These are phyloP conservation scores for Mortierella sp. DNA, from an alignment of 371 early-diverging fungal genomes.

Conservation along the genomic window DNA sequence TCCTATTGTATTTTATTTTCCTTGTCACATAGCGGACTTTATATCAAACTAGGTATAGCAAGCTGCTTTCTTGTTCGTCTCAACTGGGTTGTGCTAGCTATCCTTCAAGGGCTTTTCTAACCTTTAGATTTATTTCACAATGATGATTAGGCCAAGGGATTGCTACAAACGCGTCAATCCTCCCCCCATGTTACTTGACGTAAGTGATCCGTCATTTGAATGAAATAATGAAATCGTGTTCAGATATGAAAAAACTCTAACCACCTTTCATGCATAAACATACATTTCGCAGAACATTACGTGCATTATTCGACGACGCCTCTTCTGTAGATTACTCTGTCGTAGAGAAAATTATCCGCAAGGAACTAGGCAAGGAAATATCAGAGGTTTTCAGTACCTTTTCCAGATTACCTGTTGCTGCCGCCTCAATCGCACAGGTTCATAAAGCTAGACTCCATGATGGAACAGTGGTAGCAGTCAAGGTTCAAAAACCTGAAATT, in stretches of 20 bases:
- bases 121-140: background rate
- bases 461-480: conserved; percentile 87
- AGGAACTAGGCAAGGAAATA: conserved; percentile 74
- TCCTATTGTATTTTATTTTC: background rate
- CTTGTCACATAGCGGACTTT: conserved; percentile 73
- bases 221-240: background rate
- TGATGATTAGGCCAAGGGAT: conserved; percentile 80
- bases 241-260: background rate
- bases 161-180: conserved; percentile 81
- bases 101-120: conserved; percentile 3
- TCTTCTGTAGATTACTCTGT: conserved; percentile 77
- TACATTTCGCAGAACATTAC: conserved; percentile 62
- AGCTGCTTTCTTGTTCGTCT: too few species aligned
- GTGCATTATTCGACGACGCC: conserved; percentile 86
- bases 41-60: conserved; percentile 84
- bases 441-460: conserved; percentile 85
- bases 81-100: too few species aligned
- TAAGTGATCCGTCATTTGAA: conserved; percentile 15
- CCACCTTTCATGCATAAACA: background rate
- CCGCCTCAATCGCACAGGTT: conserved; percentile 96
- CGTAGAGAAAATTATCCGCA: conserved; percentile 77
- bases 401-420: conserved; percentile 80
- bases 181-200: conserved; percentile 81
- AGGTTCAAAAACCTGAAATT: conserved; percentile 94
- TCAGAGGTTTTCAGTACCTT: conserved; percentile 80